Base-by-base conservation (phyloP, 352 stramenopile species). In the Globisporangium uncinulatum region DNA sequence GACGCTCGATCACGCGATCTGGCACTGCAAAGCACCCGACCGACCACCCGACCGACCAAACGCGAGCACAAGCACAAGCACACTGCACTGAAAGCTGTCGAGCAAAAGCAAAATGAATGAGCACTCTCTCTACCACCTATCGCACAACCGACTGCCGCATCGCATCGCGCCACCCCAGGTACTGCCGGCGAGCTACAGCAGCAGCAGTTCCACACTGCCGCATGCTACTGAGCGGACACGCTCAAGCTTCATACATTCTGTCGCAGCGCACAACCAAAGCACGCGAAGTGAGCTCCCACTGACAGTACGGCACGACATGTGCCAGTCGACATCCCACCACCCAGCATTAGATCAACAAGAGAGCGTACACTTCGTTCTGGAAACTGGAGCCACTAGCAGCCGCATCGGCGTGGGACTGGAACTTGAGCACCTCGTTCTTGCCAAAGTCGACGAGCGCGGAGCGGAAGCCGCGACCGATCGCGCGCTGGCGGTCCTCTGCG, bases 401-500 rank as follows among this genome's bases (percentile, higher is more conserved):
- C 51, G 86, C 86, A 56, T 93, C 86, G 29, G 83, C 86, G 56
- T 95, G 86, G 53, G 81, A 92, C 71, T 95, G 86, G 62, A 89
- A 95, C 76, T 95, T 95, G 65, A 95, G 79, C 39, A 77, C 73
- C 65, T 95, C 86, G 58, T 92, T 92, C 78, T 93, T 93, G 69
- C 75, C 78, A 57, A 95, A 74, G 57, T 95, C 86, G 42, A 84
- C 70, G 55, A 95, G 81, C 15, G 76, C 80, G 50, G 76, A 76
- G 56, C 86, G 83, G 59, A 95, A 95, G 55, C 82, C 74, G 43
- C 81, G 77, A 54, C 86, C 86, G 54, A 95, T 89, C 36, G 75
- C 76, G 59, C 84, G 86, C 62, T 94, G 83, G 36, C 84, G 74
- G 48, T 91, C 74, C 59, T 89, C 70, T 54, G 76, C 73, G 42